A percentile compares a stretch with the other conserved stretches of the same genome.
These are phyloP conservation scores for Pontederia paniculata DNA, from an alignment of 176 grass and related monocot species.

Conservation along the genomic window DNA sequence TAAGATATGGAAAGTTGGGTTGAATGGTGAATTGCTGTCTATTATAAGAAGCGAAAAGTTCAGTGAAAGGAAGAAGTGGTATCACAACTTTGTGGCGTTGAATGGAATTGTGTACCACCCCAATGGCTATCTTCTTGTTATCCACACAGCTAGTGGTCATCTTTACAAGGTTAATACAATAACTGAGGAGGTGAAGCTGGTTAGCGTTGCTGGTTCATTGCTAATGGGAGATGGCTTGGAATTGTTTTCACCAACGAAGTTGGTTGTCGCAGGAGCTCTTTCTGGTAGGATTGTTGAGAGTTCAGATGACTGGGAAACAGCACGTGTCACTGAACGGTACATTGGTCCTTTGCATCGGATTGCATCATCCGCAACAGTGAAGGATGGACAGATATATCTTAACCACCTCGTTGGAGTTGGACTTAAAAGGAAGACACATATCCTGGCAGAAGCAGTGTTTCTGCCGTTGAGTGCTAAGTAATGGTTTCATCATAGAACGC, in stretches of 20 bases:
- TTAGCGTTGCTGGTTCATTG: conserved; percentile 51
- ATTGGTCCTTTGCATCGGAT: conserved; percentile 56
- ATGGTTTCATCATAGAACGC: too few species aligned
- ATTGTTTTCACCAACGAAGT: conserved; percentile 48
- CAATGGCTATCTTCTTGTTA: conserved; percentile 69
- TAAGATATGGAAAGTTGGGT: conserved; percentile 87
- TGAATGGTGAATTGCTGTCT: conserved; percentile 42
- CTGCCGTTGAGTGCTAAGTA: conserved; percentile 8
- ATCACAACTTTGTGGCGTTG: conserved; percentile 49
- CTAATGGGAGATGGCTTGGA: conserved; percentile 62
- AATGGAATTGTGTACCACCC: conserved; percentile 80
- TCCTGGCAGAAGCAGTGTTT: conserved; percentile 64
- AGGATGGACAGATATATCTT: conserved; percentile 74
- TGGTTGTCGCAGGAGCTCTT: conserved; percentile 51
- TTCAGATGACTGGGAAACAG: conserved; percentile 71
- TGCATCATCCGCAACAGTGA: conserved; percentile 61
- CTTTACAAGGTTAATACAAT: conserved; percentile 56
- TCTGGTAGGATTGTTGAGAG: conserved; percentile 61
- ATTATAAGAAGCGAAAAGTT: conserved; percentile 55
- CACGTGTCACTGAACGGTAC: conserved; percentile 38
- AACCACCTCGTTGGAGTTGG: conserved; percentile 69
- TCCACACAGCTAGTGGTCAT: conserved; percentile 68
- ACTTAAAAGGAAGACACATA: conserved; percentile 54
- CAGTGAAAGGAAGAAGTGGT: conserved; percentile 29
- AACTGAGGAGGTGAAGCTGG: conserved; percentile 33